These are phyloP conservation scores for Blumeria hordei DNA, from an alignment of 2,329 filamentous ascomycete genomes.

Conservation along the genomic window DNA sequence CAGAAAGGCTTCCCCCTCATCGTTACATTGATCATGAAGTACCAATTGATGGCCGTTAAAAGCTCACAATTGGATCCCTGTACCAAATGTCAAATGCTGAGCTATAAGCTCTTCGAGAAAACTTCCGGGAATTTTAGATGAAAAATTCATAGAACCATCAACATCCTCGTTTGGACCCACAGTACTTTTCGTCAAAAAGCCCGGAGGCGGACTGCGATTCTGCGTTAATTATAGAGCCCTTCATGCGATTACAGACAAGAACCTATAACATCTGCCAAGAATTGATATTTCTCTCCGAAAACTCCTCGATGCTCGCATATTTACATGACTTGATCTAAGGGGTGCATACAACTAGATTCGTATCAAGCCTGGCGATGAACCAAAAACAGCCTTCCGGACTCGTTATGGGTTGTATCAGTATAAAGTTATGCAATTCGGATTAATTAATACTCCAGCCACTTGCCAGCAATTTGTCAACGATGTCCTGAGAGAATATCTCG, in stretches of 20 bases:
- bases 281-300: neutral
- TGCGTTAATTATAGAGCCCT: neutral
- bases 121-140: no score
- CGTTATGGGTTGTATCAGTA: neutral
- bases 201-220: neutral
- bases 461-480: neutral
- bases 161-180: neutral
- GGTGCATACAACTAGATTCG: slow-evolving; percentile 1
- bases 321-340: neutral
- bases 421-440: slow-evolving; percentile 1
- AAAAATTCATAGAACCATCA: slow-evolving; percentile 1
- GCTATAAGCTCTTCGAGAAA: slow-evolving; percentile 1
- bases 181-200: neutral
- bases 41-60: neutral
- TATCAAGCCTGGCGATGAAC: neutral
- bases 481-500: neutral
- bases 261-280: neutral
- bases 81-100: neutral
- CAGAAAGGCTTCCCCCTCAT: neutral
- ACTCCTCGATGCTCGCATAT: neutral
- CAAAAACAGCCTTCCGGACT: neutral
- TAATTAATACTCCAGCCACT: neutral
- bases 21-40: neutral
- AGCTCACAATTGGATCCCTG: neutral
- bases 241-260: neutral